Evolutionary conservation across 108 stramenopile genomes (phyloP).

Genomic region (Craspedostauros australis): DNA sequence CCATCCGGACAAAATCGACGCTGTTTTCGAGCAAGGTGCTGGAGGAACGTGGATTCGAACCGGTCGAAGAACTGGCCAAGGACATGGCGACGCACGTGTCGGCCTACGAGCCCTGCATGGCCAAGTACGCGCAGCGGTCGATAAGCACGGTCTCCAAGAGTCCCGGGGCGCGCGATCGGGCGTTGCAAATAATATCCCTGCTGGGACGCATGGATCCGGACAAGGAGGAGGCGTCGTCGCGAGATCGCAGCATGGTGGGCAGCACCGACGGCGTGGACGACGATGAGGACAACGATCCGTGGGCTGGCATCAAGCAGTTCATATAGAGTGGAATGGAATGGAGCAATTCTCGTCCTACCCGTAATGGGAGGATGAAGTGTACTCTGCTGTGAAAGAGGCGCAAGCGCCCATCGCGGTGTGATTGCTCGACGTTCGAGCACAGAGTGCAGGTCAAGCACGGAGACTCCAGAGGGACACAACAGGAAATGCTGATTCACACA

Average conservation of each 20-base stretch:
- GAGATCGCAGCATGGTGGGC: too few relatives aligned
- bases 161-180: constrained; percentile 59
- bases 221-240: constrained; percentile 25
- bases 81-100: constrained; percentile 84
- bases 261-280: constrained; percentile 14
- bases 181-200: constrained; percentile 60
- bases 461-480: too few relatives aligned
- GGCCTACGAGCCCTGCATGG: constrained; percentile 44
- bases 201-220: constrained; percentile 56
- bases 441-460: too few relatives aligned
- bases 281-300: neutral
- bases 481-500: too few relatives aligned
- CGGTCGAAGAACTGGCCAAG: constrained; percentile 39
- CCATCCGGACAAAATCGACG: constrained; percentile 76
- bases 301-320: neutral
- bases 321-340: too few relatives aligned
- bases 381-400: too few relatives aligned
- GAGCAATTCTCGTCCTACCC: too few relatives aligned
- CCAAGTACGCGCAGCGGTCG: constrained; percentile 53
- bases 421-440: too few relatives aligned
- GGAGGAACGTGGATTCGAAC: constrained; percentile 66
- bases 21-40: constrained; percentile 50
- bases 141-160: constrained; percentile 11
- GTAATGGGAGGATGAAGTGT: too few relatives aligned
- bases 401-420: too few relatives aligned